Base-by-base conservation (phyloP, 2,329 filamentous ascomycete genomes). In the Phaeosphaeriaceae sp. region DNA sequence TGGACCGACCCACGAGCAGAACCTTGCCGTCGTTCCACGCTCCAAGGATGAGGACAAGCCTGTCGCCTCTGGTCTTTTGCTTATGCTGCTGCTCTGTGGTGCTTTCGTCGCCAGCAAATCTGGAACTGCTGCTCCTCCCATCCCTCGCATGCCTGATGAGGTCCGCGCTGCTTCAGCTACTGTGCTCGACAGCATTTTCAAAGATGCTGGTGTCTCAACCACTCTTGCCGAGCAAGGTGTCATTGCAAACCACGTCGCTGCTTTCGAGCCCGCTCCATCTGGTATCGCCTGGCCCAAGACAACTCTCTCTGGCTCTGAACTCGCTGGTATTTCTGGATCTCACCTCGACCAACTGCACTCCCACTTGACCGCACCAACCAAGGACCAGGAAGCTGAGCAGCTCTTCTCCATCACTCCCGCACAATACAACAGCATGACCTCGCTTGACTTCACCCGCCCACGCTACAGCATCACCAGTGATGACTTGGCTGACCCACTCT, bases 41-140 rank as follows among this genome's bases (percentile, higher is more conserved):
- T 73, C 74, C 52, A 76, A 79, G 64, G 71, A 74, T 32, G 73
- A 79, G 45, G 80, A 81, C 49, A 78, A 80, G 50, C 82, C 87
- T 53, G 87, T 90, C 61, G 89, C 92, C 65, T 90, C 91, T 42
- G 85, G 90, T 66, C 77, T 97, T 65, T 82, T 97, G 73, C 88
- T 93, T 75, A 96, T 97, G 91, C 89, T 97, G 62, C 89, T 99
- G 69, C 88, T 99, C 46, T 92, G 96, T 58, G 94, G 94, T 70
- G 94, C 94, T 44, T 96, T 97, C 70, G 92, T 97, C 63, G 88
- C 94, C 54, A 97, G 93, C 26, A 95, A 92, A 76, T 86, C 87
- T 57, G 85, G 87, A 36, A 81, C 87, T 16, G 86, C 86, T 61
- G 84, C 86, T 36, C 84, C 87, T 32, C 84, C 85, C 60, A 87